Conservation (phyloP, 352 stramenopile species). For the Pythium grandisporangium region DNA sequence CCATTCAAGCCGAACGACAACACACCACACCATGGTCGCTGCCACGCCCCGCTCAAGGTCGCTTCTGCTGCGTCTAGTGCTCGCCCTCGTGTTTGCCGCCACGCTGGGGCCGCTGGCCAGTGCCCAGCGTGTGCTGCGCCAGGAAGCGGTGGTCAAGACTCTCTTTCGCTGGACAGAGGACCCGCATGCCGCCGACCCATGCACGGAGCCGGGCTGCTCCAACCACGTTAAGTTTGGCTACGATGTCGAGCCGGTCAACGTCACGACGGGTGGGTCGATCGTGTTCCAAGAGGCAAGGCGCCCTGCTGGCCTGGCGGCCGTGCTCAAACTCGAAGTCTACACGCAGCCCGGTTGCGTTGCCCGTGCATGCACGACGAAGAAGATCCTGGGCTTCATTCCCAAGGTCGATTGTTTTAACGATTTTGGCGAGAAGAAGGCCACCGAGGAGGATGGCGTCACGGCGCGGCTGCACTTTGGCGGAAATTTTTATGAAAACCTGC, state of each 20-base stretch:
- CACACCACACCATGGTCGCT: too few species aligned
- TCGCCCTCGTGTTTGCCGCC: too few species aligned
- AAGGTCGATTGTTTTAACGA: conserved; percentile 42
- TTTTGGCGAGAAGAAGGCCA: conserved; percentile 15
- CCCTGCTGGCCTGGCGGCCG: conserved; percentile 19
- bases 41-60: too few species aligned
- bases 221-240: conserved; percentile 48
- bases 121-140: too few species aligned
- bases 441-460: conserved; percentile 27
- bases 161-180: conserved; percentile 36
- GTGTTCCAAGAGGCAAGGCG: conserved; percentile 30
- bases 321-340: conserved; percentile 32
- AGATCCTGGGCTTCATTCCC: conserved; percentile 22
- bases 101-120: too few species aligned
- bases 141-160: too few species aligned
- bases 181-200: conserved; percentile 28
- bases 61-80: too few species aligned
- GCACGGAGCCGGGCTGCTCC: conserved; percentile 20
- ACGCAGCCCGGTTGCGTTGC: conserved; percentile 39
- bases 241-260: conserved; percentile 28
- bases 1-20: too few species aligned
- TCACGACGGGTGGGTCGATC: conserved; percentile 17
- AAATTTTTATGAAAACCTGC: conserved; percentile 49
- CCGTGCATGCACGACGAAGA: conserved; percentile 23
- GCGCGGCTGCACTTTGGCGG: conserved; percentile 37